A percentile compares a stretch with the other conserved stretches of the same genome.
These are phyloP conservation scores for Sugiyamaella pinicola DNA, from an alignment of 1,139 yeast species.

Conservation along the genomic window DNA sequence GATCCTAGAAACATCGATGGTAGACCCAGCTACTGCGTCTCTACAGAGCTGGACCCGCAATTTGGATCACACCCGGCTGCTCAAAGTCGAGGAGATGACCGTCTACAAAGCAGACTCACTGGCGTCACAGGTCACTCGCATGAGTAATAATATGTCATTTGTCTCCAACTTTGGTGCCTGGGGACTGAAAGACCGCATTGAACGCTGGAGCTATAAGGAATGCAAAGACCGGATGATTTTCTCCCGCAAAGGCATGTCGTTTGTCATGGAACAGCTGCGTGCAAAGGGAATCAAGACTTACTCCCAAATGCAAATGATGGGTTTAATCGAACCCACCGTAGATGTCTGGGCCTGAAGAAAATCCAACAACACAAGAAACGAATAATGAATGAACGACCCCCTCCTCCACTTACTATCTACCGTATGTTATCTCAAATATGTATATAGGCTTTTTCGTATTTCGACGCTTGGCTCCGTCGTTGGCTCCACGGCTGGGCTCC, in stretches of 20 bases:
- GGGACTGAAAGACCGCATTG: constrained; percentile 74
- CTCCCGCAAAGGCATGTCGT: constrained; percentile 72
- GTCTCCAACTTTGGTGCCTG: constrained; percentile 62
- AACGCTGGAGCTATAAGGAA: constrained; percentile 74
- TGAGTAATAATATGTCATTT: constrained; percentile 58
- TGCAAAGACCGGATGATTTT: constrained; percentile 68
- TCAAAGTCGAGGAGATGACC: constrained; percentile 78
- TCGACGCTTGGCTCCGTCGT: too few relatives aligned
- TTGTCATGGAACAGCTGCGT: constrained; percentile 67
- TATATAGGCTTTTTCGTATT: constrained; percentile 2
- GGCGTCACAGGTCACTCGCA: constrained; percentile 27
- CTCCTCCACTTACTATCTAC: not conserved
- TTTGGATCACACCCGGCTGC: constrained; percentile 78
- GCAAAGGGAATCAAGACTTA: constrained; percentile 41
- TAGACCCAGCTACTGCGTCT: constrained; percentile 60
- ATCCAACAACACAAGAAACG: not conserved
- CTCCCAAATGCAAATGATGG: constrained; percentile 17
- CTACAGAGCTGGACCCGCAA: constrained; percentile 79
- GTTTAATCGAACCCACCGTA: constrained; percentile 7
- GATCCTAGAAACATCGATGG: constrained; percentile 79
- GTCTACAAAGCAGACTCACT: constrained; percentile 47
- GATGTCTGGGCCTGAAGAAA: constrained; percentile 12
- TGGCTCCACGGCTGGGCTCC: too few relatives aligned
- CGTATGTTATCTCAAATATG: not conserved
- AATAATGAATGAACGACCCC: constrained; percentile 10